Evolutionary conservation across 495 filamentous ascomycete species (phyloP), one percentile per base, ranked within the genome.

Genomic region (Aspergillus nidulans): DNA sequence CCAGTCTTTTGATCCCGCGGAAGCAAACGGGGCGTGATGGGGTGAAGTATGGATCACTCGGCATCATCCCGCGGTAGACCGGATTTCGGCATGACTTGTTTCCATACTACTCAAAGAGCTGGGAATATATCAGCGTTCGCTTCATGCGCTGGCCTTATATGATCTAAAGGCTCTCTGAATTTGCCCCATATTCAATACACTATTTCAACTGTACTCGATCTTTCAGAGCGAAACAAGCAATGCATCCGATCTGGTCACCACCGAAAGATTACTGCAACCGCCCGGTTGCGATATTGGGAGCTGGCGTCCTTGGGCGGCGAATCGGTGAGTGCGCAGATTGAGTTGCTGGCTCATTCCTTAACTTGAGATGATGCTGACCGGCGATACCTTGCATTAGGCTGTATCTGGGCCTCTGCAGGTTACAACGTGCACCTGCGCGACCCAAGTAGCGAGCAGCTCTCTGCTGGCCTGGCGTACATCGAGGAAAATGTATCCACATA

Each of bases 301-400:
- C 64, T 24, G 77, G 77, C 25, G 75, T 78, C 0, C 68, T 80
- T 1, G 77, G 77, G 15, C 67, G 74, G 48, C 68, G 74, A 28
- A 66, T 80, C 10, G 72, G 73, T 65, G 56, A 23, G 61, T 49
- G n/a, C n/a, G n/a, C n/a, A n/a, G n/a, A 20, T 30, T 26, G 28
- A 15, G 2, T 53, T 30, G 10, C 10, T 30, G n/a, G n/a, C n/a
- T n/a, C n/a, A n/a, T n/a, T n/a, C n/a, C n/a, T n/a, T n/a, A n/a
- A n/a, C 26, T 28, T 28, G 9, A 4, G 26, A 13, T 26, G 21
- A 28, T 26, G 43, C 10, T 24, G 18, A 23, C 15, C 21, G 25
- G n/a, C 13, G 18, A n/a, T n/a, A 20, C 40, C 10, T 44, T 45
- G 13, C 25, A 42, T 20, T 18, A 69, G 70, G 45, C 13, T 71